These are phyloP conservation scores for Rubus idaeus DNA, from an alignment of 306 rosid species.

Conservation along the genomic window DNA sequence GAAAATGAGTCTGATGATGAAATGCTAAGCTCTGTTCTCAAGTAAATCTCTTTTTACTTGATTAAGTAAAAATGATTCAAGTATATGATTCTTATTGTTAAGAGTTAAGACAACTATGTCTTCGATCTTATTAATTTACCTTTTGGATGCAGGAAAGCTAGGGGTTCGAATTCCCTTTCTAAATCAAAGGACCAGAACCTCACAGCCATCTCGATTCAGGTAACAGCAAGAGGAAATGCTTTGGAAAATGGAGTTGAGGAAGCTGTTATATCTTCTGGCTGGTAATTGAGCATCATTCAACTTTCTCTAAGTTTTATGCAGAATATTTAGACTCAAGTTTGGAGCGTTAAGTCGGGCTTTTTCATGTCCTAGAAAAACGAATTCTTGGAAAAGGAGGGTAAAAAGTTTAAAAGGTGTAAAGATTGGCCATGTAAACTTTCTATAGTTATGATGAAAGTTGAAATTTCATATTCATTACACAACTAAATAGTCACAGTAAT, in stretches of 20 bases:
- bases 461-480: neutral
- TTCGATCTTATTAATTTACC: neutral
- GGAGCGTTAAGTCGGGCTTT: neutral
- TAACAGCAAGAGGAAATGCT: conserved; percentile 18
- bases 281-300: neutral
- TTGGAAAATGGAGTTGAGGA: conserved; percentile 28
- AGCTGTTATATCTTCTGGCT: conserved; percentile 10
- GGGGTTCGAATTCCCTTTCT: conserved; percentile 29
- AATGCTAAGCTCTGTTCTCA: conserved; percentile 48
- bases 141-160: conserved; percentile 44
- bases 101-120: neutral
- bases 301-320: neutral
- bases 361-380: neutral
- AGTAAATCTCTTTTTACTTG: conserved; percentile 37
- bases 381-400: neutral
- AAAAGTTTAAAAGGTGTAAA: neutral
- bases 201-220: conserved; percentile 35
- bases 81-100: conserved; percentile 9
- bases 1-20: conserved; percentile 52
- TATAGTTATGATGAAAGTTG: neutral
- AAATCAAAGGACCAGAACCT: conserved; percentile 36
- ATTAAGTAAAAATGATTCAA: conserved; percentile 6
- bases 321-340: neutral
- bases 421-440: neutral
- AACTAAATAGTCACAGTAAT: neutral